These are phyloP conservation scores for Marasmius tenuissimus DNA, from an alignment of 1,284 basidiomycete genomes.

Conservation along the genomic window DNA sequence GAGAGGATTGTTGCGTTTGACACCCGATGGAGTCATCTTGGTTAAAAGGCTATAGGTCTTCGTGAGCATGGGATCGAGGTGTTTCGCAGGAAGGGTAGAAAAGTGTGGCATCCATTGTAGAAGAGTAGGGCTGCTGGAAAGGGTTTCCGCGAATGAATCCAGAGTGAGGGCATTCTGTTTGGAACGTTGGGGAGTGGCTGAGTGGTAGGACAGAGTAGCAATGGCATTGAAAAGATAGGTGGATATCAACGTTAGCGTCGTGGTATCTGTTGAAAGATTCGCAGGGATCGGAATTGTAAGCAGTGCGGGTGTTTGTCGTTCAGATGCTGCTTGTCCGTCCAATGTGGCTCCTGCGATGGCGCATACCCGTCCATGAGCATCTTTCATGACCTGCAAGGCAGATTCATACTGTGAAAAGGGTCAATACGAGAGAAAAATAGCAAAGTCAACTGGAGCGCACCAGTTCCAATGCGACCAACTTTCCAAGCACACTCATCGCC, in stretches of 20 bases:
- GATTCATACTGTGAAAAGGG: constrained; percentile 44
- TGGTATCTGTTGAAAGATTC: constrained; percentile 30
- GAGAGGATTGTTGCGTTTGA: constrained; percentile 16
- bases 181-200: constrained; percentile 17
- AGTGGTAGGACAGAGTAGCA: constrained; percentile 34
- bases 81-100: constrained; percentile 44
- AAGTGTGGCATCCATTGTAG: constrained; percentile 53
- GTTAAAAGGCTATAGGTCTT: constrained; percentile 56
- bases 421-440: neutral
- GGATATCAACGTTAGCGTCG: constrained; percentile 54
- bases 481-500: constrained; percentile 62
- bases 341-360: constrained; percentile 17
- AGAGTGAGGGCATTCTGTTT: constrained; percentile 20
- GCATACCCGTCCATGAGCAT: constrained; percentile 46
- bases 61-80: constrained; percentile 56
- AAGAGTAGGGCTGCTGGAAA: constrained; percentile 39
- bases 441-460: constrained; percentile 37
- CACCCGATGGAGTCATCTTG: constrained; percentile 35
- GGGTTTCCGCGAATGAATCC: constrained; percentile 30
- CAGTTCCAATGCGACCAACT: constrained; percentile 64
- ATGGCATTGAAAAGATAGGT: constrained; percentile 57
- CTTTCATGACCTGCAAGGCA: constrained; percentile 43
- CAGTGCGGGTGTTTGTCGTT: constrained; percentile 27
- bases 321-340: neutral
- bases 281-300: constrained; percentile 47